Percentiles rank a stretch among this genome's conserved stretches.
phyloP scores from a whole-genome alignment of 371 early-diverging fungal genomes.

The Mucor irregularis region DNA sequence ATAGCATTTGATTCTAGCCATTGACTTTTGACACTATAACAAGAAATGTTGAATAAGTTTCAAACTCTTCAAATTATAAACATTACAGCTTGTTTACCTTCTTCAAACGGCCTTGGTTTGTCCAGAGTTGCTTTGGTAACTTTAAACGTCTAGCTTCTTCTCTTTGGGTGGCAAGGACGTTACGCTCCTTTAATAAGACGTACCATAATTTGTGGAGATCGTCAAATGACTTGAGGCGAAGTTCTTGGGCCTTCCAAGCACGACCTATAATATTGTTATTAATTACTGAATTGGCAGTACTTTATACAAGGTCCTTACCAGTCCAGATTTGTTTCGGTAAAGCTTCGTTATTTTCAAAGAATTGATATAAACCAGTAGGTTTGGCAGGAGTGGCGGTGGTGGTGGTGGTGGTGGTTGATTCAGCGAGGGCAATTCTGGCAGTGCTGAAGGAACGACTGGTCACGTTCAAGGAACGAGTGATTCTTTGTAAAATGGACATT shows the following conservation, averaged over 20 bases:
- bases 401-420: slow-evolving; percentile 14
- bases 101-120: slow-evolving; percentile 70
- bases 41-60: no score
- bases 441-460: slow-evolving; percentile 33
- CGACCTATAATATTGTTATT: slow-evolving; percentile 63
- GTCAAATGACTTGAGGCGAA: slow-evolving; percentile 92
- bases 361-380: slow-evolving; percentile 78
- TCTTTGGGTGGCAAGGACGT: slow-evolving; percentile 84
- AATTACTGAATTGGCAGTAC: no score
- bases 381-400: slow-evolving; percentile 8
- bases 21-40: no score
- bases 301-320: slow-evolving; percentile 58
- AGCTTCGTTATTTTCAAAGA: slow-evolving; percentile 79
- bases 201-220: slow-evolving; percentile 97
- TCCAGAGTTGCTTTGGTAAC: slow-evolving; percentile 63
- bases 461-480: slow-evolving; percentile 13
- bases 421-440: slow-evolving; percentile 16
- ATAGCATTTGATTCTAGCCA: no score
- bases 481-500: slow-evolving; percentile 29
- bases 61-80: not conserved
- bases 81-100: slow-evolving; percentile 59
- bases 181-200: slow-evolving; percentile 93
- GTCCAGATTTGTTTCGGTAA: slow-evolving; percentile 69
- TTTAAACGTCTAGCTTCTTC: slow-evolving; percentile 80
- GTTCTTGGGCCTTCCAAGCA: slow-evolving; percentile 89